phyloP scores from a whole-genome alignment of 2,329 filamentous ascomycete genomes.

The Aspergillus neoniger region DNA sequence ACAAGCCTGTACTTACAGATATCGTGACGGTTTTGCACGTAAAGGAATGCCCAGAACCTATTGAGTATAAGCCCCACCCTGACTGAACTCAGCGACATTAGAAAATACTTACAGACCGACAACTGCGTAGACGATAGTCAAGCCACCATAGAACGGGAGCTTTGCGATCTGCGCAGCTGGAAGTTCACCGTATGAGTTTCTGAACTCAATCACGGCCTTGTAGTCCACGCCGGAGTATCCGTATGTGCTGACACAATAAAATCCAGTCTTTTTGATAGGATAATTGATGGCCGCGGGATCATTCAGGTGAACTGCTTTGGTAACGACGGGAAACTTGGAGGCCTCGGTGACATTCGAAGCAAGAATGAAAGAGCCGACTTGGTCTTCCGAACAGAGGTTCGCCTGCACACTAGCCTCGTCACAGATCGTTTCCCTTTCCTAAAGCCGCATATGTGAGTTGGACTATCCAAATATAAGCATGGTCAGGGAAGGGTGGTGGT shows the following conservation, averaged over 20 bases:
- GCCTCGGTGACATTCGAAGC: slow-evolving; percentile 71
- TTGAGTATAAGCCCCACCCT: slow-evolving; percentile 24
- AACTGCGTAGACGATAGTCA: slow-evolving; percentile 90
- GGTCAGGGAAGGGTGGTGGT: slow-evolving; percentile 26
- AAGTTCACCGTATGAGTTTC: slow-evolving; percentile 94
- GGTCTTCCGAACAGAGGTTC: slow-evolving; percentile 71
- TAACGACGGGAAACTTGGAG: slow-evolving; percentile 72
- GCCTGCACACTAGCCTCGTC: slow-evolving; percentile 68
- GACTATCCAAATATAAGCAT: not conserved
- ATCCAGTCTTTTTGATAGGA: slow-evolving; percentile 83
- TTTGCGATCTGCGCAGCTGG: slow-evolving; percentile 95
- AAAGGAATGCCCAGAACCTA: slow-evolving; percentile 89
- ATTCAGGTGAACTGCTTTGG: slow-evolving; percentile 79
- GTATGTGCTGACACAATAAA: slow-evolving; percentile 88
- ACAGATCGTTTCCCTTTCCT: slow-evolving; percentile 71
- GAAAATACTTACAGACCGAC: slow-evolving; percentile 63
- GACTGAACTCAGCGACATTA: not conserved
- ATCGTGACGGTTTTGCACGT: slow-evolving; percentile 90
- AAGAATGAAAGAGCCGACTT: slow-evolving; percentile 83
- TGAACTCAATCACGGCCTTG: slow-evolving; percentile 81
- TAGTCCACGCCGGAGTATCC: slow-evolving; percentile 70
- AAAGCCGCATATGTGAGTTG: slow-evolving; percentile 34
- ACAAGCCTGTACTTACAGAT: slow-evolving; percentile 61
- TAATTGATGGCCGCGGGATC: slow-evolving; percentile 74
- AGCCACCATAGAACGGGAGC: slow-evolving; percentile 91